phyloP scores from a whole-genome alignment of 768 basidiomycete species.

The Rhodotorula toruloides region DNA sequence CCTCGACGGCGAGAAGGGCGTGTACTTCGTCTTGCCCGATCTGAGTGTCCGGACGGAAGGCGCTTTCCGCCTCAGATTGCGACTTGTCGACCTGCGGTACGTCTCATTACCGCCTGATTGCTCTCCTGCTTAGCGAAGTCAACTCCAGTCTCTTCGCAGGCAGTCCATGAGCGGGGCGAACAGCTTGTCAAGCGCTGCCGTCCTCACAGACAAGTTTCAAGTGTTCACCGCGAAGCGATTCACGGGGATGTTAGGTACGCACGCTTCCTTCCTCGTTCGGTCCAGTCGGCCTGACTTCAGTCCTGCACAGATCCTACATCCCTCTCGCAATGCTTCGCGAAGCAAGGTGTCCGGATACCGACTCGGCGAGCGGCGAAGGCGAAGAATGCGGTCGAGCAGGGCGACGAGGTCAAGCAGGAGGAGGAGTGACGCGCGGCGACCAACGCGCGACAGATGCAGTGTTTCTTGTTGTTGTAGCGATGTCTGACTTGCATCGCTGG shows the following conservation, averaged over 20 bases:
- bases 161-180: too few species aligned
- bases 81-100: conserved; percentile 88
- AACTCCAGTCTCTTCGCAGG: too few species aligned
- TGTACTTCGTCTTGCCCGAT: conserved; percentile 94
- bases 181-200: conserved; percentile 80
- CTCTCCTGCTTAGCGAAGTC: neutral
- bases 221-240: conserved; percentile 92
- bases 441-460: neutral
- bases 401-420: conserved; percentile 69
- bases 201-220: conserved; percentile 73
- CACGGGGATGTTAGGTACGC: conserved; percentile 79
- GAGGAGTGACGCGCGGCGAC: conserved; percentile 48
- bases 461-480: neutral
- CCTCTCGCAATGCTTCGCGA: conserved; percentile 29
- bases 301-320: conserved; percentile 20
- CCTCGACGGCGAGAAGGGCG: conserved; percentile 74
- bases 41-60: conserved; percentile 91
- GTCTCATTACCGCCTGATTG: conserved; percentile 45
- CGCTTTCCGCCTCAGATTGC: conserved; percentile 74
- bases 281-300: accelerated
- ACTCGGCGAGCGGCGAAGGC: conserved; percentile 68
- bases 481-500: too few species aligned
- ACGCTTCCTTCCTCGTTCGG: too few species aligned
- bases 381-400: conserved; percentile 54
- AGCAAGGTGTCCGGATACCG: conserved; percentile 45